phyloP scores from a whole-genome alignment of 2,329 filamentous ascomycete species.

The Chrysoporthe cubensis region DNA sequence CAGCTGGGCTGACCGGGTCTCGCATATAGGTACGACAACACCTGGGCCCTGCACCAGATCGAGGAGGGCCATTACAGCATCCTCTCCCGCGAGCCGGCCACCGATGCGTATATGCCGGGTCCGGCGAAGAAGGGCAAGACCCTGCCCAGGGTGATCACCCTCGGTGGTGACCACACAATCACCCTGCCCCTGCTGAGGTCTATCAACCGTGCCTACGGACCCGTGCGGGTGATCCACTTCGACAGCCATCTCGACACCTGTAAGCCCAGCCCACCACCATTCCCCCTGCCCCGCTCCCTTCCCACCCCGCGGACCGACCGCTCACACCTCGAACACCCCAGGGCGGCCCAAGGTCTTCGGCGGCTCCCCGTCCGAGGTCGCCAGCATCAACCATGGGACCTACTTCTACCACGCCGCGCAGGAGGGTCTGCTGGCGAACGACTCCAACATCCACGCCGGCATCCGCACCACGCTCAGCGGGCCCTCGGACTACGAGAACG shows the following conservation, averaged over 20 bases:
- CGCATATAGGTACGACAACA: slow-evolving; percentile 73
- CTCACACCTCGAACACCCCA: slow-evolving; percentile 8
- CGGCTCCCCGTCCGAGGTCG: slow-evolving; percentile 75
- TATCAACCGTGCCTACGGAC: slow-evolving; percentile 64
- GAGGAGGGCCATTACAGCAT: slow-evolving; percentile 82
- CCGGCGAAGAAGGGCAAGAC: slow-evolving; percentile 75
- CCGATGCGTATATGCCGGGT: slow-evolving; percentile 67
- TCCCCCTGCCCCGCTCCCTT: neutral
- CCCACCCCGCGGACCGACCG: too few species aligned
- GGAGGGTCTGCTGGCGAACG: slow-evolving; percentile 78
- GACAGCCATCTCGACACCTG: slow-evolving; percentile 71
- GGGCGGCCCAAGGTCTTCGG: slow-evolving; percentile 89
- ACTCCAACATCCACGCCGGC: slow-evolving; percentile 85
- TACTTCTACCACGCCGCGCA: slow-evolving; percentile 85
- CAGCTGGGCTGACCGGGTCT: neutral
- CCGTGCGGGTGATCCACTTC: slow-evolving; percentile 65
- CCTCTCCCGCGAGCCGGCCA: slow-evolving; percentile 71
- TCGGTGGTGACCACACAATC: slow-evolving; percentile 68
- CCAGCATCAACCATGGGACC: slow-evolving; percentile 83
- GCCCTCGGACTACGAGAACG: slow-evolving; percentile 80
- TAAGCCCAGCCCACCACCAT: slow-evolving; percentile 35
- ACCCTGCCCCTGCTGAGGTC: slow-evolving; percentile 63
- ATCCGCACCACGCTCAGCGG: slow-evolving; percentile 83
- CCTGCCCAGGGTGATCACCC: slow-evolving; percentile 78
- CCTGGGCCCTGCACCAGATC: slow-evolving; percentile 80